These are phyloP conservation scores for Pythium plurisporium DNA, from an alignment of 352 stramenopile species.

Conservation along the genomic window DNA sequence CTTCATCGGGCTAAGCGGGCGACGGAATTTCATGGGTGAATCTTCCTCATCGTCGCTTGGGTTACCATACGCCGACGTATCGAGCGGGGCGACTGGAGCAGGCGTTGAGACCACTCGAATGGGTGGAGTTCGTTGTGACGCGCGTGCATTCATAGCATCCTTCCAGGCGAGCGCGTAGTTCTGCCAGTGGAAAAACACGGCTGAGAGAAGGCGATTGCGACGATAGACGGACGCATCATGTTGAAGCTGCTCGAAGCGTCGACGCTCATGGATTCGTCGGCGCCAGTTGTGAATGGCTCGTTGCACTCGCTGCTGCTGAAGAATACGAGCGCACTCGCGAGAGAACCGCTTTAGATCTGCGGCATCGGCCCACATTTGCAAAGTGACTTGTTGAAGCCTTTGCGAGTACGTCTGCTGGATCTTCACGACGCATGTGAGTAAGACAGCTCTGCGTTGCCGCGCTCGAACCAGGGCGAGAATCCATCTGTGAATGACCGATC, in stretches of 20 bases:
- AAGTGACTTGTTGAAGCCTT: constrained; percentile 2
- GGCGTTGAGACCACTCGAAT: background rate
- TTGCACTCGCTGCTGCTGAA: background rate
- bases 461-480: background rate
- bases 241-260: constrained; percentile 15
- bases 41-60: constrained; percentile 21
- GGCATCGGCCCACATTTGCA: constrained; percentile 2
- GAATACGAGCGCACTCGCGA: background rate
- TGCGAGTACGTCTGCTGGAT: constrained; percentile 18
- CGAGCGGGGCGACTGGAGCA: background rate
- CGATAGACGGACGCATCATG: constrained; percentile 26
- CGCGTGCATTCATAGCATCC: constrained; percentile 25
- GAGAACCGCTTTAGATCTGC: background rate
- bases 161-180: constrained; percentile 73
- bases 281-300: constrained; percentile 9
- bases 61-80: background rate
- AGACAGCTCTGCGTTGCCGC: constrained; percentile 34
- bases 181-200: constrained; percentile 68
- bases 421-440: constrained; percentile 56
- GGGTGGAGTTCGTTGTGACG: background rate
- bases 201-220: constrained; percentile 26
- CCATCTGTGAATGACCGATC: background rate
- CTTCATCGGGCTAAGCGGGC: constrained; percentile 48
- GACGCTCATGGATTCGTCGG: background rate
- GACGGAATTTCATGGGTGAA: background rate